A percentile compares a stretch with the other conserved stretches of the same genome.
These are phyloP conservation scores for Plasmodium berghei DNA, from an alignment of 169 alveolate species.

Conservation along the genomic window DNA sequence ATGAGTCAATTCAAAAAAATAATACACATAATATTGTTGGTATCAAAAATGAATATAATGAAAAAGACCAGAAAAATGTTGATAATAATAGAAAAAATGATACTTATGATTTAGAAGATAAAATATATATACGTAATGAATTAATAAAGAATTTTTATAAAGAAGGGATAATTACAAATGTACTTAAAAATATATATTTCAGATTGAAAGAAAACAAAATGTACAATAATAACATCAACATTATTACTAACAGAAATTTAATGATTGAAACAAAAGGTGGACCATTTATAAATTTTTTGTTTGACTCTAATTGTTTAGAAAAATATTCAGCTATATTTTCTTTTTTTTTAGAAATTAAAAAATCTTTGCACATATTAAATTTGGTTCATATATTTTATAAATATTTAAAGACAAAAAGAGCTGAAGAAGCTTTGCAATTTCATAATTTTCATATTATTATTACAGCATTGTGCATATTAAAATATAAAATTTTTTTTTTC, in stretches of 20 bases:
- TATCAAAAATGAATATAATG: no score
- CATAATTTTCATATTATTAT: slow-evolving; percentile 30
- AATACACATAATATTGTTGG: no score
- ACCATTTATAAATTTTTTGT: slow-evolving; percentile 46
- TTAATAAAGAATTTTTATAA: slow-evolving; percentile 35
- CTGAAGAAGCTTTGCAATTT: slow-evolving; percentile 9
- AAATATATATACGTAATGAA: slow-evolving; percentile 11
- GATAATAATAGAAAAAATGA: no score
- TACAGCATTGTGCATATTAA: slow-evolving; percentile 38
- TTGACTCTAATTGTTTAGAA: slow-evolving; percentile 64
- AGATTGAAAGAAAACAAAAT: slow-evolving; percentile 63
- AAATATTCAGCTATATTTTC: slow-evolving; percentile 75
- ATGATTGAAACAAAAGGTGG: slow-evolving; percentile 61
- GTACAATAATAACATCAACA: slow-evolving; percentile 60
- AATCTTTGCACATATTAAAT: slow-evolving; percentile 70
- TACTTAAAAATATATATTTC: slow-evolving; percentile 58
- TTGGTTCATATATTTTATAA: slow-evolving; percentile 77
- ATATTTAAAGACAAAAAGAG: slow-evolving; percentile 25
- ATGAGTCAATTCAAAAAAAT: no score
- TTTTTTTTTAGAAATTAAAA: slow-evolving; percentile 66
- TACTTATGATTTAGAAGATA: background rate
- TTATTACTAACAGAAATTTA: slow-evolving; percentile 64
- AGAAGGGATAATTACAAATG: slow-evolving; percentile 43
- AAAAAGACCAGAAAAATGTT: no score
- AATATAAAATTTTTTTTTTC: slow-evolving; percentile 57